Percentiles rank a stretch among this genome's conserved stretches.
phyloP scores from a whole-genome alignment of 768 basidiomycete species.

The Tylopilus vinaceipallidus region DNA sequence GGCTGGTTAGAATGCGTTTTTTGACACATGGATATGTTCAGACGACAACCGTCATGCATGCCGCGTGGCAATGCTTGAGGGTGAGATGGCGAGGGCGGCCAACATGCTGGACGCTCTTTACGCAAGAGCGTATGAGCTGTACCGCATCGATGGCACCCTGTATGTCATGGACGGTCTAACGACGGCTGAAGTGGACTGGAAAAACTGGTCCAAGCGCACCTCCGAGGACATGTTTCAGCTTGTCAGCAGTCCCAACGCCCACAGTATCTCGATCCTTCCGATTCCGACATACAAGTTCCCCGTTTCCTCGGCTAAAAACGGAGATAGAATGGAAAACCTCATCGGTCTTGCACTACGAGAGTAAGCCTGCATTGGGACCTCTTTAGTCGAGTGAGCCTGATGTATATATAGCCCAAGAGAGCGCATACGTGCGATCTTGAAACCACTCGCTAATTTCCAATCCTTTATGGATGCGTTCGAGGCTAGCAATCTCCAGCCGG shows the following conservation, averaged over 20 bases:
- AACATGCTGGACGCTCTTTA: constrained; percentile 20
- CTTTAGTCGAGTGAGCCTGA: not conserved
- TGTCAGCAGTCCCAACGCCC: not conserved
- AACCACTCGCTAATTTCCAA: constrained; percentile 1
- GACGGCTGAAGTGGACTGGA: not conserved
- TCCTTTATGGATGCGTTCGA: not conserved
- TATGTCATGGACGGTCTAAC: not conserved
- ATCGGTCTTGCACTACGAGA: constrained; percentile 10
- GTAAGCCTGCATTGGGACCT: constrained; percentile 1
- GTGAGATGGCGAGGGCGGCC: constrained; percentile 28
- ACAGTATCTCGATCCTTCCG: not conserved
- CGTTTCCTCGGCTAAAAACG: not conserved
- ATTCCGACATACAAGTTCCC: not conserved
- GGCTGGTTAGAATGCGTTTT: too few relatives aligned
- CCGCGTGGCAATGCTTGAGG: constrained; percentile 29
- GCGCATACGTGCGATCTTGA: not conserved
- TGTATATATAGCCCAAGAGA: constrained; percentile 6
- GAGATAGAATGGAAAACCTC: constrained; percentile 16
- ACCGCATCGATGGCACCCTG: constrained; percentile 14
- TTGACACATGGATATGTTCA: constrained; percentile 5
- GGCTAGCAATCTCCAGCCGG: not conserved
- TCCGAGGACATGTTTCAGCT: not conserved
- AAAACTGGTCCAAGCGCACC: not conserved
- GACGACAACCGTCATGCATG: constrained; percentile 31
- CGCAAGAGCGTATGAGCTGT: constrained; percentile 15